Percentiles rank a stretch among this genome's conserved stretches.
Conservation (phyloP, 2,329 filamentous ascomycete genomes). For the Aspergillus tamarii region DNA sequence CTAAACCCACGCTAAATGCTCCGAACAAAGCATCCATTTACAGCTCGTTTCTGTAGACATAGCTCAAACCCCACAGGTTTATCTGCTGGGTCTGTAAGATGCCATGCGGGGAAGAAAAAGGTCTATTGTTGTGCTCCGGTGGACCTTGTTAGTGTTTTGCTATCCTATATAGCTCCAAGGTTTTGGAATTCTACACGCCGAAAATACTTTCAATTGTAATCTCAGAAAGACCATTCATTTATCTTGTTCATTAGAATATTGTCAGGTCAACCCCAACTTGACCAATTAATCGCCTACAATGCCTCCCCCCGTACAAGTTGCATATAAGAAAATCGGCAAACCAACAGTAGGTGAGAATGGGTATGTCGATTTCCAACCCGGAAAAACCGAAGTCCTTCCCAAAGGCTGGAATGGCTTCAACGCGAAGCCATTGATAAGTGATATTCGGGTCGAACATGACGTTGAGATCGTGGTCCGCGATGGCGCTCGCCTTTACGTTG, state of each 20-base stretch:
- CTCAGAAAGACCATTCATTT: not conserved
- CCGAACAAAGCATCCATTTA: not conserved
- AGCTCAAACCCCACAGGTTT: not conserved
- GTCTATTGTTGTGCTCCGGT: not conserved
- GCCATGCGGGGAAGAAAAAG: not conserved
- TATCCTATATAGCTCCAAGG: not conserved
- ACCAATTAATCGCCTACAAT: conserved; percentile 21
- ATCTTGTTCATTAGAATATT: not conserved
- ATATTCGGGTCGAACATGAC: conserved; percentile 52
- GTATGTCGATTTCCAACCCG: conserved; percentile 45
- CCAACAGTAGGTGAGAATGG: conserved; percentile 45
- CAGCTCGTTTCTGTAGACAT: not conserved
- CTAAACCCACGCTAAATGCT: not conserved
- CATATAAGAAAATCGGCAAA: conserved; percentile 26
- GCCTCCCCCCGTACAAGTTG: conserved; percentile 37
- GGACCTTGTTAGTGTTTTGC: not conserved
- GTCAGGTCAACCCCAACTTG: not conserved
- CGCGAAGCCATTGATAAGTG: conserved; percentile 37
- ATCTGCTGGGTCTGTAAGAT: not conserved
- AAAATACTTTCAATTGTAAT: not conserved
- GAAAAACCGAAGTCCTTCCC: conserved; percentile 43
- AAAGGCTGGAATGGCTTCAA: conserved; percentile 44
- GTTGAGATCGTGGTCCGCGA: conserved; percentile 49
- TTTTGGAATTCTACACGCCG: not conserved
- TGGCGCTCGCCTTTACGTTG: conserved; percentile 46